These are phyloP conservation scores for Wickerhamiella sergipiensis DNA, from an alignment of 805 yeast genomes.

Conservation along the genomic window DNA sequence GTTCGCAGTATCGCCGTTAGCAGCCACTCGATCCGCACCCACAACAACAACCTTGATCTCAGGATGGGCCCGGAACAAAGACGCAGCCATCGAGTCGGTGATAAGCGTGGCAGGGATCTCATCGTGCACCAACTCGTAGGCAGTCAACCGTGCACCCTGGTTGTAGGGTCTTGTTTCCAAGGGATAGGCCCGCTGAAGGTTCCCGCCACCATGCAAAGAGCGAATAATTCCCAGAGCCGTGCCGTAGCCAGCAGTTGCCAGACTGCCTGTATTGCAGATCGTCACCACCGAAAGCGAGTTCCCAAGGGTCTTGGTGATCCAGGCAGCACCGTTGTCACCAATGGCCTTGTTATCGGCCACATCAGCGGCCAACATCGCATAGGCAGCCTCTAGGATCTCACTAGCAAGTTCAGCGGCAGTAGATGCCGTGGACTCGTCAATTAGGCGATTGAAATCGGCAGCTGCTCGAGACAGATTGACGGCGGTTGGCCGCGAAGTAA, in stretches of 20 bases:
- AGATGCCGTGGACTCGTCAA: constrained; percentile 12
- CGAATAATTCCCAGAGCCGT: constrained; percentile 91
- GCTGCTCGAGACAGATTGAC: constrained; percentile 78
- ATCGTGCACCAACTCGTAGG: constrained; percentile 79
- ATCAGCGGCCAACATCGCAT: constrained; percentile 57
- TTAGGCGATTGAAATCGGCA: constrained; percentile 31
- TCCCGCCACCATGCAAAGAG: constrained; percentile 39
- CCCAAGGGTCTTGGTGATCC: constrained; percentile 31
- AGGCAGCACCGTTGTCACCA: constrained; percentile 71
- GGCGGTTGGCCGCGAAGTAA: constrained; percentile 86
- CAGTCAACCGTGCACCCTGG: constrained; percentile 89
- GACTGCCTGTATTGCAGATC: constrained; percentile 90
- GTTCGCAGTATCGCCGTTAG: constrained; percentile 91
- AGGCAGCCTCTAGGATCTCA: constrained; percentile 24
- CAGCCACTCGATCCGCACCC: constrained; percentile 90
- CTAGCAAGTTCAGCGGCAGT: constrained; percentile 24
- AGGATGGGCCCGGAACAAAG: constrained; percentile 42
- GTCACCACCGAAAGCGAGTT: constrained; percentile 76
- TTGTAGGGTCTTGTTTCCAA: constrained; percentile 94
- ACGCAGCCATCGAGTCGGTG: constrained; percentile 85
- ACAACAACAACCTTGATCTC: constrained; percentile 83
- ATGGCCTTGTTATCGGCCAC: constrained; percentile 61
- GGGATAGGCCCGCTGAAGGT: constrained; percentile 63
- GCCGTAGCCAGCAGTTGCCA: constrained; percentile 96
- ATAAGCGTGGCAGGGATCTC: constrained; percentile 76